phyloP scores from a whole-genome alignment of 441 rosid genomes.

The Breynia disticha region DNA sequence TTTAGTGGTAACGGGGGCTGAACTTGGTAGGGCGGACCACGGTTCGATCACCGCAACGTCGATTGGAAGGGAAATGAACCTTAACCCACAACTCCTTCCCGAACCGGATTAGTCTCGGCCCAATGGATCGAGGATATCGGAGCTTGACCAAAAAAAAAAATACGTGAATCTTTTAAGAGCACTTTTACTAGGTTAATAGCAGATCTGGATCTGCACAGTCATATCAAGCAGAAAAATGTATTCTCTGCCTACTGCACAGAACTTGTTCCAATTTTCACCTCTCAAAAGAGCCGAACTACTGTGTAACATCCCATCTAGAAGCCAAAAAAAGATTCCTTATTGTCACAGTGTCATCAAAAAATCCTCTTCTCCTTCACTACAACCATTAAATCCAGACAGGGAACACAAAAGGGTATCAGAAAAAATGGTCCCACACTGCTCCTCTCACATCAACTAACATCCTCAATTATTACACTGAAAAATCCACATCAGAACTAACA shows the following conservation, averaged over 20 bases:
- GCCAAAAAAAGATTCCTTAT: constrained; percentile 26
- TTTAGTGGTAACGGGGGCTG: too few relatives aligned
- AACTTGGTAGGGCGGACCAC: too few relatives aligned
- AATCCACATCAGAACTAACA: background rate
- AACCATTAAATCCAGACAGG: constrained; percentile 34
- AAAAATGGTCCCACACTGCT: constrained; percentile 37
- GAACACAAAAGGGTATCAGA: constrained; percentile 12
- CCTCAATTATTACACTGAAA: constrained; percentile 16
- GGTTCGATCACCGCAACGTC: too few relatives aligned
- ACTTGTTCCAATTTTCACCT: constrained; percentile 9
- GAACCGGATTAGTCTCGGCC: too few relatives aligned
- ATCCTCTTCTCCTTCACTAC: constrained; percentile 16
- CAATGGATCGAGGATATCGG: too few relatives aligned
- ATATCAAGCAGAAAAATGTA: constrained; percentile 11
- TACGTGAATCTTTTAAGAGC: background rate
- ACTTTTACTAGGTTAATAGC: constrained; percentile 10
- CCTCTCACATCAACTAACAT: constrained; percentile 19
- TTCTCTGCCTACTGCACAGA: constrained; percentile 14
- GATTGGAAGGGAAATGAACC: too few relatives aligned
- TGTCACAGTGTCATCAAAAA: constrained; percentile 24
- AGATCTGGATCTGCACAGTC: constrained; percentile 10
- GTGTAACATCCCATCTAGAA: constrained; percentile 10
- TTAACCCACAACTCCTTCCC: too few relatives aligned
- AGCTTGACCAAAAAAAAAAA: too few relatives aligned
- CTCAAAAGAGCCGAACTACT: constrained; percentile 22